Conservation (phyloP, 306 rosid genomes). For the Alnus glutinosa region DNA sequence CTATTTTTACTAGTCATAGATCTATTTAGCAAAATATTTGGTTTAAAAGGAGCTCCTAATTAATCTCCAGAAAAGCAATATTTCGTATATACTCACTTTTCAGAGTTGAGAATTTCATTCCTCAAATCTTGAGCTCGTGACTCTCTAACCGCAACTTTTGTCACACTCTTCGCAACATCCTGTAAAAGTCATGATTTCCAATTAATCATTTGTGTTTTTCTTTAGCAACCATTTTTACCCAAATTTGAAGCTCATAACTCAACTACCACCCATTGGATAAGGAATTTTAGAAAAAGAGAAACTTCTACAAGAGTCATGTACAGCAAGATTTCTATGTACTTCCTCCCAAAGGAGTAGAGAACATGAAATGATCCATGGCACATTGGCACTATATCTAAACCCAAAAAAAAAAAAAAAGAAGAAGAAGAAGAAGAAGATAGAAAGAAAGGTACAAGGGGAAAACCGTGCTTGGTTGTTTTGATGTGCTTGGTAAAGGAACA, state of each 20-base stretch:
- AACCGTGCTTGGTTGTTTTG: neutral
- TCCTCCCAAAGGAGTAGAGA: neutral
- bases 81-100: slow-evolving; percentile 62
- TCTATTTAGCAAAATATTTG: neutral
- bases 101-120: slow-evolving; percentile 90
- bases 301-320: neutral
- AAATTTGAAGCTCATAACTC: neutral
- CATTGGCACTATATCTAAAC: slow-evolving; percentile 2
- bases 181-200: slow-evolving; percentile 32
- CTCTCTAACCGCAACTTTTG: slow-evolving; percentile 82
- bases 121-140: slow-evolving; percentile 89
- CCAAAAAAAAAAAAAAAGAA: neutral
- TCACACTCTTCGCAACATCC: slow-evolving; percentile 90
- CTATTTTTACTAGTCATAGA: neutral
- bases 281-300: neutral
- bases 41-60: neutral
- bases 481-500: neutral
- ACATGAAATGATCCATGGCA: slow-evolving; percentile 6
- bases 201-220: slow-evolving; percentile 16
- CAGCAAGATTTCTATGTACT: neutral
- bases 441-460: neutral
- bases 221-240: slow-evolving; percentile 22
- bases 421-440: no score
- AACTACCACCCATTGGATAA: neutral
- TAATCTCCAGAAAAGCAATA: neutral